Conservation (phyloP, 352 stramenopile species). For the Globisporangium solare region DNA sequence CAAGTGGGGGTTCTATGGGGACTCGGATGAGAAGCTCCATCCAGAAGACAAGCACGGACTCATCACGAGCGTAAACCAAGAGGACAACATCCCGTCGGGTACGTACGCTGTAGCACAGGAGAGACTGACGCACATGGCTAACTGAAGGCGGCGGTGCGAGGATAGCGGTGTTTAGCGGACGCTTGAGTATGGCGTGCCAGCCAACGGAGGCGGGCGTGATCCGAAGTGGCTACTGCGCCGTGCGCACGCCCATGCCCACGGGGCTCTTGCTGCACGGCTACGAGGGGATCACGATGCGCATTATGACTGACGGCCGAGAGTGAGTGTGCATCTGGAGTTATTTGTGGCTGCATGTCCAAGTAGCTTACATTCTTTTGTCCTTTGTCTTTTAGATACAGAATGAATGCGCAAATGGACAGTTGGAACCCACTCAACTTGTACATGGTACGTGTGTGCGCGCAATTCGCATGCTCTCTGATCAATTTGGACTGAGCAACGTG, state of each 20-base stretch:
- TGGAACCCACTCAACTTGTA: slow-evolving; percentile 87
- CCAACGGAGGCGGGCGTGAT: slow-evolving; percentile 75
- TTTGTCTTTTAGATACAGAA: slow-evolving; percentile 42
- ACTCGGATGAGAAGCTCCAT: slow-evolving; percentile 13
- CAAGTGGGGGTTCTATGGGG: slow-evolving; percentile 61
- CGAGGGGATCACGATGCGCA: slow-evolving; percentile 77
- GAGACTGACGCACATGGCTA: background rate
- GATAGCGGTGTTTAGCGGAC: slow-evolving; percentile 68
- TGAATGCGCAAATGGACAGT: slow-evolving; percentile 83
- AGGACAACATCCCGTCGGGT: slow-evolving; percentile 54
- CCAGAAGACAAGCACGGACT: slow-evolving; percentile 18
- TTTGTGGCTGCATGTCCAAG: background rate
- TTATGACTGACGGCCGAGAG: slow-evolving; percentile 84
- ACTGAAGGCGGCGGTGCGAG: background rate
- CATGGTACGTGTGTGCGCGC: slow-evolving; percentile 47
- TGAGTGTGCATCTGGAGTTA: slow-evolving; percentile 17
- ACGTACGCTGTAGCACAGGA: background rate
- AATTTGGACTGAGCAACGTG: no score
- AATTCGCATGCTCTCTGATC: background rate
- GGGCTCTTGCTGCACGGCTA: slow-evolving; percentile 71
- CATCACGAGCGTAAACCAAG: slow-evolving; percentile 40
- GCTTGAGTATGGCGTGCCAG: slow-evolving; percentile 66
- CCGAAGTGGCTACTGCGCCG: slow-evolving; percentile 81
- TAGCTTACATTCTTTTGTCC: no score
- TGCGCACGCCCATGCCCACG: slow-evolving; percentile 51